Base-by-base conservation (phyloP, 2,329 filamentous ascomycete genomes). In the Orbilia oligospora region DNA sequence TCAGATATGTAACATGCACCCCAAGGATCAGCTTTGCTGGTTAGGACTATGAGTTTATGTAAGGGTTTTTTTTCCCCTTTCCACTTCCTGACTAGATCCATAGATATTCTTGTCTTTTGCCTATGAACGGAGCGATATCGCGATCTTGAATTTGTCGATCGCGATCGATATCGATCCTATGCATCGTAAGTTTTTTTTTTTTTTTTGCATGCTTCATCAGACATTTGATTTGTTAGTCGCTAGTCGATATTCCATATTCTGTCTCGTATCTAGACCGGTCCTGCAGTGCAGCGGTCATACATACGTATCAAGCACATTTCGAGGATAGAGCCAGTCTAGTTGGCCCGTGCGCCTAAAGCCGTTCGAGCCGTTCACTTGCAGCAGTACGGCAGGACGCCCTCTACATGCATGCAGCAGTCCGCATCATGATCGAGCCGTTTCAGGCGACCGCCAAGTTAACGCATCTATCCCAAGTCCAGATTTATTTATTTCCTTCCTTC, bases 321-420 rank as follows among this genome's bases (percentile, higher is more conserved):
- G 44, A 18, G 44, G 4, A 44, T 27, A n/a, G 38, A n/a, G 22
- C 3, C 44, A 67, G 9, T n/a, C 33, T 6, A 30, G 6, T 30
- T 51, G 64, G 64, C 46, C 64, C 64, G 64, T 67, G 48, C 49
- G 51, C 20, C 9, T 36, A n/a, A 55, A 46, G n/a, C 48, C 48
- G 48, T 51, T 51, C 48, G 48, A 51, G 48, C 48, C 22, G 48
- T 51, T 24, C 48, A 63, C 53, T 48, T 61, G 56, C 56, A 61
- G 55, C 55, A 44, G 6, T 12, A 24, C 8, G 20, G 30, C 41
- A 65, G 61, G 27, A 65, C n/a, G 48, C 48, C 27, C 44, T 46
- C n/a, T 30, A 22, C 65, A 55, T 67, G 64, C 65, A 68, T 55
- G 48, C 64, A 67, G n/a, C 44, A 41, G 33, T 51, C 8, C 18